These are phyloP conservation scores for Camellia sinensis DNA, from an alignment of 148 eudicot genomes.

Conservation along the genomic window DNA sequence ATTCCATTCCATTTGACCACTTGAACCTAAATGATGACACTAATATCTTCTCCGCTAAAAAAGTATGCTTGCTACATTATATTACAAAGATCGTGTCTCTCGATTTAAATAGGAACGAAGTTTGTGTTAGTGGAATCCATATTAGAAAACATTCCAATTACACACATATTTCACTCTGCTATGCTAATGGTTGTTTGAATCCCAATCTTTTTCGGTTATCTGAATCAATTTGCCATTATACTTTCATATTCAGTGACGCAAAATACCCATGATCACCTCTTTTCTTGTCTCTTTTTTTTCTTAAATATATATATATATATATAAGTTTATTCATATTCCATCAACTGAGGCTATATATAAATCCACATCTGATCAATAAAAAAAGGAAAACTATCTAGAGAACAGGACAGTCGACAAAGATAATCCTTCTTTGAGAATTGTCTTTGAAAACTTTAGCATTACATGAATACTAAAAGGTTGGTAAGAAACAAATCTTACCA, in stretches of 20 bases:
- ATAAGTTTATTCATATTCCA: neutral
- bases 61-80: neutral
- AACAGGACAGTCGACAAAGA: neutral
- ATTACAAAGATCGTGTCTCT: neutral
- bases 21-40: neutral
- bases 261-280: neutral
- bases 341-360: neutral
- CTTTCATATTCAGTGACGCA: neutral
- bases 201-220: neutral
- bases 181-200: neutral
- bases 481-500: conserved; percentile 51
- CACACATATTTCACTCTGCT: neutral
- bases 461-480: neutral
- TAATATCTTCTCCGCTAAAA: neutral
- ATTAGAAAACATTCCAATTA: neutral
- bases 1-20: neutral
- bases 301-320: too few species aligned
- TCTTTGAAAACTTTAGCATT: neutral
- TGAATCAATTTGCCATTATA: neutral
- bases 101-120: neutral
- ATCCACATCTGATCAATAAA: neutral
- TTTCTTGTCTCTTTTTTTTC: too few species aligned
- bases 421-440: neutral
- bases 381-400: neutral
- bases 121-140: neutral